A percentile compares a stretch with the other conserved stretches of the same genome.
These are phyloP conservation scores for Fusarium tupiense DNA, from an alignment of 2,329 filamentous ascomycete genomes.

Conservation along the genomic window DNA sequence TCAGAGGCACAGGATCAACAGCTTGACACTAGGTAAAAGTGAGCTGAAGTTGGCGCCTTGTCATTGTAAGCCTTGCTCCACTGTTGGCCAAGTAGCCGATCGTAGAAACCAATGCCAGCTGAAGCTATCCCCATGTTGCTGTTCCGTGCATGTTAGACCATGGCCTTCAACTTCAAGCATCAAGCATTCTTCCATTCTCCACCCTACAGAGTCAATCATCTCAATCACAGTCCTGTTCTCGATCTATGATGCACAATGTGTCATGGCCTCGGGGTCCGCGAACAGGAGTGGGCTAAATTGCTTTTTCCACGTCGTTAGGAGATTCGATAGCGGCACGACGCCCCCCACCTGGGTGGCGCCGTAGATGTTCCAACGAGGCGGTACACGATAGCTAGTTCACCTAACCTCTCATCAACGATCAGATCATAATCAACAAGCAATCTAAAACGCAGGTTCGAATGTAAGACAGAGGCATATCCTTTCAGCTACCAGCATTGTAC, in stretches of 20 bases:
- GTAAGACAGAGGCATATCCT: background rate
- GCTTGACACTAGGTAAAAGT: background rate
- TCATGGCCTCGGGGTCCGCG: background rate
- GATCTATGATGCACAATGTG: background rate
- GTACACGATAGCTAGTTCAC: background rate
- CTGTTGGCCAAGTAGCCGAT: slow-evolving; percentile 1
- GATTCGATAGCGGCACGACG: slow-evolving; percentile 1
- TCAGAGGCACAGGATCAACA: background rate
- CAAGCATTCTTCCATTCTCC: background rate
- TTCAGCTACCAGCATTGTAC: background rate
- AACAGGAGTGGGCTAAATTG: slow-evolving; percentile 1
- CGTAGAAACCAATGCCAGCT: background rate
- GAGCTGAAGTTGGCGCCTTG: background rate
- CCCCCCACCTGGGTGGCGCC: slow-evolving; percentile 2
- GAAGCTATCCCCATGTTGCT: background rate
- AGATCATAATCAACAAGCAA: slow-evolving; percentile 17
- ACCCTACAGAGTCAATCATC: background rate
- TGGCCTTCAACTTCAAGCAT: background rate
- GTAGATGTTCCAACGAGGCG: background rate
- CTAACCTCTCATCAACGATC: slow-evolving; percentile 14
- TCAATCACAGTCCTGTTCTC: background rate
- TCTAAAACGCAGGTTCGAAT: slow-evolving; percentile 1
- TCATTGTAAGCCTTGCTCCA: background rate
- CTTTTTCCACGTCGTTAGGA: slow-evolving; percentile 16
- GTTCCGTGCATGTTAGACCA: background rate